Percentiles rank a stretch among this genome's conserved stretches.
Evolutionary conservation across 2,329 filamentous ascomycete species (phyloP).

Genomic region (Aspergillus cejpii): DNA sequence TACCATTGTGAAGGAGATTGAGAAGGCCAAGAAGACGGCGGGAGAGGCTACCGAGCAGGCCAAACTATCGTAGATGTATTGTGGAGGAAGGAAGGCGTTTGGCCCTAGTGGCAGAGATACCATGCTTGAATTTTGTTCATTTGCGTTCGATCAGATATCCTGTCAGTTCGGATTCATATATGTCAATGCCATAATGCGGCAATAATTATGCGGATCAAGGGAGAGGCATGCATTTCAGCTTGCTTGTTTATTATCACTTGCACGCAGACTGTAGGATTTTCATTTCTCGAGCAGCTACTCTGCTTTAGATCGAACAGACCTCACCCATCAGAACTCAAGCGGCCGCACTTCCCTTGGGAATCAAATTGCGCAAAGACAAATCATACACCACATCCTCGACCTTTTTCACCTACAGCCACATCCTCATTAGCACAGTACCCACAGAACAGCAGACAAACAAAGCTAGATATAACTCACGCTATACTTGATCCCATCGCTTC

Average conservation of each 20-base stretch:
- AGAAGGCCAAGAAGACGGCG: slow-evolving; percentile 44
- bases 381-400: slow-evolving; percentile 98
- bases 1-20: slow-evolving; percentile 67
- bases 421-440: slow-evolving; percentile 1
- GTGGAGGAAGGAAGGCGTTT: slow-evolving; percentile 2
- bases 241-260: no score
- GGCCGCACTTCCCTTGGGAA: slow-evolving; percentile 46
- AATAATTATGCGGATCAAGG: no score
- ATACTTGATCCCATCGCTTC: slow-evolving; percentile 93
- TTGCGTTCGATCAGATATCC: no score
- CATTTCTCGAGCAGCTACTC: background rate
- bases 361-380: slow-evolving; percentile 74
- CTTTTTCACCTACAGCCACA: slow-evolving; percentile 65
- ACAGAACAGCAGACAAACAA: background rate
- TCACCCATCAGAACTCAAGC: slow-evolving; percentile 7
- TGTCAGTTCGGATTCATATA: no score
- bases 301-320: background rate
- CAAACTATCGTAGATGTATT: slow-evolving; percentile 16
- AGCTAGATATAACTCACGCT: slow-evolving; percentile 43
- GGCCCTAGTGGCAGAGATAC: slow-evolving; percentile 3
- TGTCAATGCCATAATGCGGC: no score
- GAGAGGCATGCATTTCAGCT: no score
- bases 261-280: no score
- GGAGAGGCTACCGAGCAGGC: slow-evolving; percentile 18
- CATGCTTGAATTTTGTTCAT: slow-evolving; percentile 8